These are phyloP conservation scores for Malus orientalis DNA, from an alignment of 306 rosid species.

Conservation along the genomic window DNA sequence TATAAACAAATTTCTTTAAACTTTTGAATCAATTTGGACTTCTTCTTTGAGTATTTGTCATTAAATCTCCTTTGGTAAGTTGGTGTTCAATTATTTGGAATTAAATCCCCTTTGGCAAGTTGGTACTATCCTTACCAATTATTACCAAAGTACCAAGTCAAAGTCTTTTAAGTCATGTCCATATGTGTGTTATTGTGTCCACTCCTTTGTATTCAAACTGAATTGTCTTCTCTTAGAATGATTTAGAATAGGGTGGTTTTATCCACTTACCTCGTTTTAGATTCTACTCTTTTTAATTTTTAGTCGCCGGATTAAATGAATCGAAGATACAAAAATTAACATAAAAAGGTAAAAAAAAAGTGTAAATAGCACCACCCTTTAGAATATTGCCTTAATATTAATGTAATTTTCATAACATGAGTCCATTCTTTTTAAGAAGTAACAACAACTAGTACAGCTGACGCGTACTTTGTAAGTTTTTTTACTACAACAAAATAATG, in stretches of 20 bases:
- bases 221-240: no score
- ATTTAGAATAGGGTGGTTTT: fast-evolving
- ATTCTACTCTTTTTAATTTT: no score
- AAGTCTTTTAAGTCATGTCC: not conserved
- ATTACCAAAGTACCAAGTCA: not conserved
- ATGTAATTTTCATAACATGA: not conserved
- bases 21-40: not conserved
- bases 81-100: not conserved
- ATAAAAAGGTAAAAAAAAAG: no score
- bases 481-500: no score
- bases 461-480: not conserved
- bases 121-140: not conserved
- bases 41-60: not conserved
- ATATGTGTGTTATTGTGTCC: not conserved
- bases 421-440: not conserved
- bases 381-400: no score
- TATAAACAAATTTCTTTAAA: no score
- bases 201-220: no score
- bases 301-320: no score
- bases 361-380: no score
- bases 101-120: not conserved
- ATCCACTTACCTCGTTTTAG: no score
- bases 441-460: not conserved
- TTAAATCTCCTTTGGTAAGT: not conserved
- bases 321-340: no score